Evolutionary conservation across 108 stramenopile genomes (phyloP).

Genomic region (Nitzschia inconspicua): DNA sequence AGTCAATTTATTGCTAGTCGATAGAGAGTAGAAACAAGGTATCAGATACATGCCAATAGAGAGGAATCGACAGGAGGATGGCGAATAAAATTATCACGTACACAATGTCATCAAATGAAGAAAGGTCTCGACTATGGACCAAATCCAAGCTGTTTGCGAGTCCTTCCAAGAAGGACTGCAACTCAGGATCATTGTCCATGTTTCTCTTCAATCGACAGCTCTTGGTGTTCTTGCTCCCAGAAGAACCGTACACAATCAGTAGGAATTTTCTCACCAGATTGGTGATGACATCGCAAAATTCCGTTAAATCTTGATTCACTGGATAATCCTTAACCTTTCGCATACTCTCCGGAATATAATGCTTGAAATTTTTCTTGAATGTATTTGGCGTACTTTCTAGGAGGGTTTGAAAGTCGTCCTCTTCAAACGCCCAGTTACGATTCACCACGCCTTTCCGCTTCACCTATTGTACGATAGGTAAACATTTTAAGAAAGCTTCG

Average conservation of each 20-base stretch:
- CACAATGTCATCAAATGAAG: background rate
- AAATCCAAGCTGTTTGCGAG: background rate
- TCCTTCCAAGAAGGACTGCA: constrained; percentile 4
- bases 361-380: constrained; percentile 3
- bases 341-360: constrained; percentile 4
- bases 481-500: constrained; percentile 15
- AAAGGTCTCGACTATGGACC: background rate
- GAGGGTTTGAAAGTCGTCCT: background rate
- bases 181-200: background rate
- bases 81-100: too few relatives aligned
- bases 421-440: constrained; percentile 8
- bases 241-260: background rate
- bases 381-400: background rate
- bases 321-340: constrained; percentile 1
- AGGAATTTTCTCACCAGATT: background rate
- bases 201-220: background rate
- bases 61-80: background rate
- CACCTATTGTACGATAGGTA: constrained; percentile 8
- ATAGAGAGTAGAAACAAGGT: background rate
- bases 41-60: background rate
- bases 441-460: constrained; percentile 2
- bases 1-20: background rate
- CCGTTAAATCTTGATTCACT: background rate
- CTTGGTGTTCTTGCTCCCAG: background rate
- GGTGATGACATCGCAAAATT: background rate